phyloP scores from a whole-genome alignment of 495 filamentous ascomycete genomes.

The Chaetomium tenue region DNA sequence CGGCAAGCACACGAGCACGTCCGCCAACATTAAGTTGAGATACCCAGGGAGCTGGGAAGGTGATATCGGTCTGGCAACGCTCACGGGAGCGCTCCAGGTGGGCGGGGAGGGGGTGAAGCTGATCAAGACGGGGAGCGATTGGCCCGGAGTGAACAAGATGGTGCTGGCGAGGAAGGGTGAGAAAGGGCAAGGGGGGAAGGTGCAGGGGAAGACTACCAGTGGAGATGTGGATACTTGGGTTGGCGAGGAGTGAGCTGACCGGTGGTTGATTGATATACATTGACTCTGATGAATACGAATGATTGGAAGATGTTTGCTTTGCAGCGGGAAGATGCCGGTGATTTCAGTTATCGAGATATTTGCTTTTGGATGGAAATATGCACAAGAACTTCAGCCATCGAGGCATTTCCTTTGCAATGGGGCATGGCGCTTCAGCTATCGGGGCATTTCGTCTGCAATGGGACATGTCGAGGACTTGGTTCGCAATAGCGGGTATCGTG shows the following conservation, averaged over 20 bases:
- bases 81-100: constrained; percentile 33
- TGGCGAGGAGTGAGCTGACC: constrained; percentile 22
- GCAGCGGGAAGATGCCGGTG: no score
- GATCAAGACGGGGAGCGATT: constrained; percentile 29
- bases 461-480: no score
- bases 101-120: constrained; percentile 39
- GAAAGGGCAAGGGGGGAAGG: constrained; percentile 27
- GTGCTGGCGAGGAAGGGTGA: constrained; percentile 43
- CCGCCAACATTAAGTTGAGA: constrained; percentile 34
- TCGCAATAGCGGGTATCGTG: no score
- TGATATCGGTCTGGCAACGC: constrained; percentile 29
- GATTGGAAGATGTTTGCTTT: no score
- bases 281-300: no score
- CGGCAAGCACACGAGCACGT: constrained; percentile 36
- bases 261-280: no score
- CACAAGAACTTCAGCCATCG: no score
- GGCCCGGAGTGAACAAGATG: constrained; percentile 32
- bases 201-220: constrained; percentile 27
- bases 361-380: no score
- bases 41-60: constrained; percentile 48
- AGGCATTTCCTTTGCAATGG: no score
- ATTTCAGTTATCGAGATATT: no score
- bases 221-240: constrained; percentile 38
- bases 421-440: no score
- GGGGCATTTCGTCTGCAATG: no score